Conservation (phyloP, 768 basidiomycete genomes). For the Pleurotus giganteus region DNA sequence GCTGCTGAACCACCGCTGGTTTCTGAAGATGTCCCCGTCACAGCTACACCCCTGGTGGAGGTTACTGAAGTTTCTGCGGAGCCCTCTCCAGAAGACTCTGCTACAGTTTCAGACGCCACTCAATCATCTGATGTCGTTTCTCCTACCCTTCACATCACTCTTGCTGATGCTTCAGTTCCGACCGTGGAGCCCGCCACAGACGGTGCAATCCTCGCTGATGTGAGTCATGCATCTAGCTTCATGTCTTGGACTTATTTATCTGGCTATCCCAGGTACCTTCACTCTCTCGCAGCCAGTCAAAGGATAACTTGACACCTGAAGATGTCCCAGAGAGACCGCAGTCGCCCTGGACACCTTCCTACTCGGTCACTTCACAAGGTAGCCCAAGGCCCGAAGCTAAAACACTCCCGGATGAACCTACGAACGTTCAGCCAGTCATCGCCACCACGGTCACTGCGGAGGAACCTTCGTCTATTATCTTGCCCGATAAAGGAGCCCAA, state of each 20-base stretch:
- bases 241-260: not conserved
- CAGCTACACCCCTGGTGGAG: not conserved
- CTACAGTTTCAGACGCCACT: not conserved
- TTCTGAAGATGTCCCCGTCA: not conserved
- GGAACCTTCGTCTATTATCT: no score
- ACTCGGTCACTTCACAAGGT: slow-evolving; percentile 21
- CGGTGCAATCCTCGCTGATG: not conserved
- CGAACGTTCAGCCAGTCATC: not conserved
- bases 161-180: not conserved
- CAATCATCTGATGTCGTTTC: not conserved
- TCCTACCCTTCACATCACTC: not conserved
- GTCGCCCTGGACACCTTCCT: slow-evolving; percentile 25
- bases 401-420: not conserved
- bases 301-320: slow-evolving; percentile 3
- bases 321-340: slow-evolving; percentile 17
- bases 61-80: not conserved
- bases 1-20: not conserved
- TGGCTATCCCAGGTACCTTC: not conserved
- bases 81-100: not conserved
- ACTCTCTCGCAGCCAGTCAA: slow-evolving; percentile 4
- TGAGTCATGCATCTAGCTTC: not conserved
- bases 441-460: not conserved
- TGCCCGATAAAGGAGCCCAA: no score
- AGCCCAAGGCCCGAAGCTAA: slow-evolving; percentile 8
- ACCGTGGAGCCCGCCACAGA: not conserved